phyloP scores from a whole-genome alignment of 306 rosid genomes.

The Cucurbita ficifolia region DNA sequence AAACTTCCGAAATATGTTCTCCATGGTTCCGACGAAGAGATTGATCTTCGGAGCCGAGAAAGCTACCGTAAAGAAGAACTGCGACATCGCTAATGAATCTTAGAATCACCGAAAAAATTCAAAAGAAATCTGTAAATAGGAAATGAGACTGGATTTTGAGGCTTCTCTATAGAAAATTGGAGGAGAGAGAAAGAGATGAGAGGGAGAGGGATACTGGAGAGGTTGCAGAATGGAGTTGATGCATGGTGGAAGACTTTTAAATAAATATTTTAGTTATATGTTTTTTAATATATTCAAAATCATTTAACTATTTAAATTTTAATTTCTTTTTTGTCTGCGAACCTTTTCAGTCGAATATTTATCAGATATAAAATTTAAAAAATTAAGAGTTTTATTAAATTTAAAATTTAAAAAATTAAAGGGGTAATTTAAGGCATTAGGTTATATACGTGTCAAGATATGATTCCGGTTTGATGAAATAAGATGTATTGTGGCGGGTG shows the following conservation, averaged over 20 bases:
- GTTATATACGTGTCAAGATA: not conserved
- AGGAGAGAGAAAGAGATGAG: not conserved
- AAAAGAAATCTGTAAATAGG: not conserved
- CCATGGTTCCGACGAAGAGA: conserved; percentile 58
- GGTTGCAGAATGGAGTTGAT: not conserved
- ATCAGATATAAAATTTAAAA: too few species aligned
- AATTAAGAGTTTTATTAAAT: too few species aligned
- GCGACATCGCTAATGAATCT: conserved; percentile 19
- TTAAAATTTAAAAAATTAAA: too few species aligned
- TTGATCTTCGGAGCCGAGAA: conserved; percentile 64
- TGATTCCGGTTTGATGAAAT: not conserved
- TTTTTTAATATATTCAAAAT: too few species aligned
- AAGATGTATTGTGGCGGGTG: not conserved
- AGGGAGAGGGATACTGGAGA: conserved; percentile 15
- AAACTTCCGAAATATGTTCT: conserved; percentile 39
- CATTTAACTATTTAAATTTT: too few species aligned
- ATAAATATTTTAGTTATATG: too few species aligned
- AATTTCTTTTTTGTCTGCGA: too few species aligned
- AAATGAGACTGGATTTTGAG: not conserved
- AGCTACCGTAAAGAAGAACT: conserved; percentile 61
- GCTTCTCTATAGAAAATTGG: not conserved
- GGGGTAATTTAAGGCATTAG: too few species aligned
- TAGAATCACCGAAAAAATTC: not conserved
- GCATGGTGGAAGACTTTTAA: not conserved
- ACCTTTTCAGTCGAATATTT: too few species aligned